These are phyloP conservation scores for Corchorus capsularis DNA, from an alignment of 345 rosid species.

Conservation along the genomic window DNA sequence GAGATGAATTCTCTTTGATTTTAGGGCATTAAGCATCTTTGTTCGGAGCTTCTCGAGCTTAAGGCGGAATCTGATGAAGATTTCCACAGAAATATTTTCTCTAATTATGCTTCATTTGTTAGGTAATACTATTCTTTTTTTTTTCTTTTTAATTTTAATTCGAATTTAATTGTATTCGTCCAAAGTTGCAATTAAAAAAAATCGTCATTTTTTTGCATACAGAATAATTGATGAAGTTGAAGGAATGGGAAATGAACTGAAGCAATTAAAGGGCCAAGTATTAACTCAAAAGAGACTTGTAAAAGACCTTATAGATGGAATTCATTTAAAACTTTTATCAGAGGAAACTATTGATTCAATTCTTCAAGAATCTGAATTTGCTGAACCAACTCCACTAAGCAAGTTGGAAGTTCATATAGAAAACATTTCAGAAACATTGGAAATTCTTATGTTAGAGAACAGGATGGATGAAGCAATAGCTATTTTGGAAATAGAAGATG, in stretches of 20 bases:
- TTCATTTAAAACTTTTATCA: slow-evolving; percentile 28
- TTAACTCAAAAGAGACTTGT: slow-evolving; percentile 45
- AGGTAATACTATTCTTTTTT: slow-evolving; percentile 34
- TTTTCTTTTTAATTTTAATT: neutral
- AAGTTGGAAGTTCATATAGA: slow-evolving; percentile 36
- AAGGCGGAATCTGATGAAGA: slow-evolving; percentile 63
- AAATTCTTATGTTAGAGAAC: slow-evolving; percentile 46
- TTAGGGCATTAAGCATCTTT: slow-evolving; percentile 59
- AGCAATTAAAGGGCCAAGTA: slow-evolving; percentile 48
- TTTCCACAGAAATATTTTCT: slow-evolving; percentile 43
- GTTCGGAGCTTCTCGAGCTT: slow-evolving; percentile 57
- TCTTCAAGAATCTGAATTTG: slow-evolving; percentile 28
- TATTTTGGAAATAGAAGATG: slow-evolving; percentile 43
- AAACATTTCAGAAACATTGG: slow-evolving; percentile 46
- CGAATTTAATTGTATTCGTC: neutral
- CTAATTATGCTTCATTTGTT: slow-evolving; percentile 47
- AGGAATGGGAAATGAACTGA: slow-evolving; percentile 42
- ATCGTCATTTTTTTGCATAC: slow-evolving; percentile 6
- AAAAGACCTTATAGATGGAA: slow-evolving; percentile 39
- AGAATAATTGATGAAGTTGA: slow-evolving; percentile 55
- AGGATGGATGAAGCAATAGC: slow-evolving; percentile 50
- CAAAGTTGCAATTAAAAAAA: neutral
- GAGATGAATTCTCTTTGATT: slow-evolving; percentile 5
- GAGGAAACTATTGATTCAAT: slow-evolving; percentile 36
- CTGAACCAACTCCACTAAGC: slow-evolving; percentile 28